Evolutionary conservation across 2,329 filamentous ascomycete genomes (phyloP), one percentile per base, ranked within the genome.

Genomic region (Fusarium oligoseptatum): DNA sequence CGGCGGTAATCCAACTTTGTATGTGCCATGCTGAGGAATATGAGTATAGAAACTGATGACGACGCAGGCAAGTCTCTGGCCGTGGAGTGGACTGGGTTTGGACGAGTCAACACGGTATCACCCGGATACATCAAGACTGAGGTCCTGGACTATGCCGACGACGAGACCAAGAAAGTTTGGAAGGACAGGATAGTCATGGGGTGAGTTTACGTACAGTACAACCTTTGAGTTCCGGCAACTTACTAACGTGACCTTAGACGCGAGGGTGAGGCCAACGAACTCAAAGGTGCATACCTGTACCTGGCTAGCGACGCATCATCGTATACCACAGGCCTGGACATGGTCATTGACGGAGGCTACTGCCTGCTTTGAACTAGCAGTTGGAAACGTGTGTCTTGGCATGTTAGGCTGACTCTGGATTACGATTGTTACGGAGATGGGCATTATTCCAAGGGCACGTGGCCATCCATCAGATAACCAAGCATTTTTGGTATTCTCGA

Each of bases 241-340:
- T 52, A 52, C 73, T 79, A 66, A 77, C 64, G n/a, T 50, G 60
- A 50, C 56, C 20, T 50, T 27, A 89, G 90, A 57, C 89, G 94
- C 74, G 92, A 95, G 80, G 94, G 92, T 11, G 87, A 91, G 74
- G 86, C 90, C 3, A 89, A 90, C 70, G 94, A 97, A 85, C 87
- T 97, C 77, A 95, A 96, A 85, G 95, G 94, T 22, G 92, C 92
- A 20, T 97, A 93, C 81, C 84, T 97, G 57, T 97, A 95, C 83
- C 86, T 97, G 66, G 93, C 93, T 20, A 94, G 92, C 15, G 94
- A 97, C 82, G 94, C 94, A 5, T 90, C 92, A n/a, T 93, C 91
- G 64, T 97, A 95, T 84, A 95, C 92, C 20, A 97, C 94, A 10
- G 94, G 91, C 0, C 87, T 89, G 11, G 92, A 95, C 81, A 86